Evolutionary conservation across 352 stramenopile genomes (phyloP), one percentile per base, ranked within the genome.

Genomic region (Phytophthora hibernalis): DNA sequence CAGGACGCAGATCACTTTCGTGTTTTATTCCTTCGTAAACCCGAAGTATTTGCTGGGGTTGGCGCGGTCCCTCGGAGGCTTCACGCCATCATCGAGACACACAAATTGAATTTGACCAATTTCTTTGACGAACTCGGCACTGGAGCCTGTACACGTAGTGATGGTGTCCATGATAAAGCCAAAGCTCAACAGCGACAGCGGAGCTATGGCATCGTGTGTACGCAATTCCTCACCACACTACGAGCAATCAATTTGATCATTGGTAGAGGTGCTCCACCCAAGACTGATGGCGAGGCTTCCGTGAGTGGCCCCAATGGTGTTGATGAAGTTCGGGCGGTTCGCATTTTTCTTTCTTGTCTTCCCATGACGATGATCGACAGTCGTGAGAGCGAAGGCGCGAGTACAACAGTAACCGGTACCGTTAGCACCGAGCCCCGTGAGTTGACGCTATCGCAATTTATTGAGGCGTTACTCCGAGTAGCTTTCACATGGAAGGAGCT

Each of bases 1-100:
- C 82, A 91, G 30, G 82, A 92, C 31, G 63, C 80, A 3, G 66
- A 77, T 49, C 82, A 92, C 45, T 92, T 92, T 31, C 79, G 80
- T 6, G 37, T 55, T n/a, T 30, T 90, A 1, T 92, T 92, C 28
- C 61, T 91, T 6, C 28, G 56, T 3, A 76, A 73, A 16, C 38
- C 18, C n/a, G 21, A 61, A 18, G 24, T 22, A 35, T 13, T 54
- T 33, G 28, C 38, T 20, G 52, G 16, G n/a, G 6, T 20, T 47
- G 21, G 21, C 33, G 18, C 22, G 28, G 13, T 12, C 16, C n/a
- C 3, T 54, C 53, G 59, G 3, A 73, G 62, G 5, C 53, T 87
- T 9, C 51, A 64, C 5, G 43, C 61, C 9, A 62, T 88, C 13
- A 44, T 90, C 7, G 35, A 58, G 10, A 65, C 64, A 42, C 66